Evolutionary conservation across 345 rosid species (phyloP).

Genomic region (Lepidium aucheri): DNA sequence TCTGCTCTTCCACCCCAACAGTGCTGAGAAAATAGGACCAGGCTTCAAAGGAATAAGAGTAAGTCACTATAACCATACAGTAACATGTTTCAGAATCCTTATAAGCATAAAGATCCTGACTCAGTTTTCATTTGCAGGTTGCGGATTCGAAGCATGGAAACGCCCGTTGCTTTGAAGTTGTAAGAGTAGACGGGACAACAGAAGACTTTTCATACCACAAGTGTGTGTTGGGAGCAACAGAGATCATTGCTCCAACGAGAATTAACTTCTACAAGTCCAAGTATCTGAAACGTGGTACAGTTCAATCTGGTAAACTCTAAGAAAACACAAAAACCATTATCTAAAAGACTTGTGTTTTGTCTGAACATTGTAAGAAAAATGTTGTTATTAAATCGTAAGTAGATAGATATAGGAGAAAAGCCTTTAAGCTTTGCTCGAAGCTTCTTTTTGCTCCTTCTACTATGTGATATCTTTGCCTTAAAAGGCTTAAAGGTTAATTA

Average conservation of each 20-base stretch:
- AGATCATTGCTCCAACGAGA: slow-evolving; percentile 57
- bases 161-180: slow-evolving; percentile 63
- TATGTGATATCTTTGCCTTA: slow-evolving; percentile 49
- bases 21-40: slow-evolving; percentile 63
- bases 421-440: slow-evolving; percentile 33
- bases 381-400: neutral
- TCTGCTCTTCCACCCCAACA: slow-evolving; percentile 67
- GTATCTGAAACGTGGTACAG: slow-evolving; percentile 5
- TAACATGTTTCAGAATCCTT: neutral
- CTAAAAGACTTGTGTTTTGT: neutral
- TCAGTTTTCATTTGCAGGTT: slow-evolving; percentile 38
- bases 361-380: neutral
- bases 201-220: slow-evolving; percentile 90
- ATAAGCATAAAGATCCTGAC: slow-evolving; percentile 2
- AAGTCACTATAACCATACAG: neutral
- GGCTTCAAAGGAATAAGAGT: slow-evolving; percentile 67
- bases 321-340: neutral
- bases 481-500: slow-evolving; percentile 42
- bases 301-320: neutral
- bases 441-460: slow-evolving; percentile 97
- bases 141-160: slow-evolving; percentile 47
- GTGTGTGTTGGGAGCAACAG: slow-evolving; percentile 64
- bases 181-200: slow-evolving; percentile 54
- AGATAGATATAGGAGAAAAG: slow-evolving; percentile 27
- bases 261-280: slow-evolving; percentile 40